Evolutionary conservation across 192 early-diverging fungal species (phyloP).

Genomic region (Coemansia sp.): DNA sequence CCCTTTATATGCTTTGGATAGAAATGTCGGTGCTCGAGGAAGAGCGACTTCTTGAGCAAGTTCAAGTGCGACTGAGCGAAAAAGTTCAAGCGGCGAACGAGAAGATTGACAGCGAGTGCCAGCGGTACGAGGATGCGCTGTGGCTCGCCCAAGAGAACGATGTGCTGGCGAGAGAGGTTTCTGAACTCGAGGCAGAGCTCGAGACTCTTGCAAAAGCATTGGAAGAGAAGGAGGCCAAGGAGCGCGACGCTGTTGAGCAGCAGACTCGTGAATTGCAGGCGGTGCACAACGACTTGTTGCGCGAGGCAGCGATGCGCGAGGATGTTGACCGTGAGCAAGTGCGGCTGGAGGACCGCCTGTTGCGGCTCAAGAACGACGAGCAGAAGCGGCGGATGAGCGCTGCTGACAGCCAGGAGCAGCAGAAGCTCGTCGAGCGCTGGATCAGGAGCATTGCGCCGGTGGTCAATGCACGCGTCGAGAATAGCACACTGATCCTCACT

Average conservation of each 20-base stretch:
- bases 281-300: slow-evolving; percentile 52
- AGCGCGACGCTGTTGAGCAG: slow-evolving; percentile 45
- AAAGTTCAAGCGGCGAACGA: slow-evolving; percentile 35
- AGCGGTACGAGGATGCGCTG: slow-evolving; percentile 32
- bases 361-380: slow-evolving; percentile 52
- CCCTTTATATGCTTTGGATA: not conserved
- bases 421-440: slow-evolving; percentile 50
- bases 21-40: slow-evolving; percentile 50
- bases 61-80: slow-evolving; percentile 44
- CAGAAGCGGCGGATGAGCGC: slow-evolving; percentile 45
- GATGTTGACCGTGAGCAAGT: slow-evolving; percentile 41
- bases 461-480: slow-evolving; percentile 47
- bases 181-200: slow-evolving; percentile 45
- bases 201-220: slow-evolving; percentile 21
- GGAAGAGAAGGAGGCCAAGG: slow-evolving; percentile 46
- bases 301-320: slow-evolving; percentile 49
- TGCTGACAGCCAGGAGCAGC: slow-evolving; percentile 54
- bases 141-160: slow-evolving; percentile 31
- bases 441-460: slow-evolving; percentile 47
- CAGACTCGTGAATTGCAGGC: slow-evolving; percentile 54
- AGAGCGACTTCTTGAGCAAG: slow-evolving; percentile 48
- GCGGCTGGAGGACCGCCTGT: slow-evolving; percentile 37
- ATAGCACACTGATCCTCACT: slow-evolving; percentile 46
- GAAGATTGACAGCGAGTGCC: slow-evolving; percentile 38
- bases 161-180: slow-evolving; percentile 27